Conservation (phyloP, 2,329 filamentous ascomycete species). For the Hypoxylon sp. region DNA sequence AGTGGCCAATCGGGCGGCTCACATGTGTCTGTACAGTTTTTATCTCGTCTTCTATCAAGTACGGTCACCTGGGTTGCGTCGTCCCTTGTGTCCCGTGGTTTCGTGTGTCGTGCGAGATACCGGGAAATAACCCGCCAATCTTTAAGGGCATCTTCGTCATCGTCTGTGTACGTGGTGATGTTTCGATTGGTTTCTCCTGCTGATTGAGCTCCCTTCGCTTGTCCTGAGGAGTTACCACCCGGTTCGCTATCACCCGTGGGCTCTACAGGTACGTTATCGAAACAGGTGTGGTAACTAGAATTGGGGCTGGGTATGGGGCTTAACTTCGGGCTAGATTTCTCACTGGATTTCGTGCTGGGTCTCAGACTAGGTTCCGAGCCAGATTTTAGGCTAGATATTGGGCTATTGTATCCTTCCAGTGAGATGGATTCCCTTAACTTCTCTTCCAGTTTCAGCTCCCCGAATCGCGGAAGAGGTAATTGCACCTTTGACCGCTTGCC, state of each 20-base stretch:
- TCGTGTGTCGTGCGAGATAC: no score
- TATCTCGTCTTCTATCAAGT: no score
- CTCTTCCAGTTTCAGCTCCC: slow-evolving; percentile 10
- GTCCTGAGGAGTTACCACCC: not conserved
- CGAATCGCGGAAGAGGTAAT: not conserved
- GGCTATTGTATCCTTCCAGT: not conserved
- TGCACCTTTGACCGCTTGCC: not conserved
- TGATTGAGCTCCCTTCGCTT: no score
- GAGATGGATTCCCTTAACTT: slow-evolving; percentile 14
- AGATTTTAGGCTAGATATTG: not conserved
- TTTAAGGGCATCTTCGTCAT: no score
- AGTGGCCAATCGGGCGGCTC: not conserved
- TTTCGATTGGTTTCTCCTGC: no score
- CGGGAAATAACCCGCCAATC: no score
- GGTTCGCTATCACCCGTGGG: not conserved
- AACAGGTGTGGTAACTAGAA: not conserved
- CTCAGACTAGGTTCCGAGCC: no score
- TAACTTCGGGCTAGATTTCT: no score
- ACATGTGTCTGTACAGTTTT: not conserved
- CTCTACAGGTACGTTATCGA: not conserved
- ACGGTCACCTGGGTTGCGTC: not conserved
- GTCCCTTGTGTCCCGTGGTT: no score
- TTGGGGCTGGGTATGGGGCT: no score
- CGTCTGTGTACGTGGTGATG: no score
- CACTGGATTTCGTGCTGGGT: no score